phyloP scores from a whole-genome alignment of 805 yeast species.

The Yarrowia sp. region DNA sequence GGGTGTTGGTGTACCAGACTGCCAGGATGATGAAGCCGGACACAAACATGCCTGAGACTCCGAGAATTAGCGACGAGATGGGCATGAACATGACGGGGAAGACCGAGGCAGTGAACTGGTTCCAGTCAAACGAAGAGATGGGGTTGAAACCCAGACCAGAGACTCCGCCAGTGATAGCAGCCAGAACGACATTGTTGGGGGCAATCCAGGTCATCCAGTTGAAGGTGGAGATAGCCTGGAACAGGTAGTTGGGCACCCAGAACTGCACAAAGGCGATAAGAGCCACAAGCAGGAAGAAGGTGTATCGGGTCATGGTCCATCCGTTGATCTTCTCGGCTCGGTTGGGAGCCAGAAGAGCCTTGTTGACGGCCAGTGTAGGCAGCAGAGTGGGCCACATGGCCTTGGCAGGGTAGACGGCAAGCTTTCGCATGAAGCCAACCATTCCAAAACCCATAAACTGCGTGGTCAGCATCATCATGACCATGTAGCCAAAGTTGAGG shows the following conservation, averaged over 20 bases:
- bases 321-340: conserved; percentile 59
- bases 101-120: conserved; percentile 61
- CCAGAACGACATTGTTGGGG: conserved; percentile 59
- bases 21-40: conserved; percentile 57
- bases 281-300: conserved; percentile 57
- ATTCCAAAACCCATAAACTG: conserved; percentile 72
- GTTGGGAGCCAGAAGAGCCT: conserved; percentile 51
- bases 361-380: conserved; percentile 54
- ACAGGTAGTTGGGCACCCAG: conserved; percentile 70
- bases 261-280: conserved; percentile 59
- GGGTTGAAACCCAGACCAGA: conserved; percentile 63
- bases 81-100: conserved; percentile 55
- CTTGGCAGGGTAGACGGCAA: conserved; percentile 60
- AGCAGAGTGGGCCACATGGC: conserved; percentile 63
- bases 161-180: conserved; percentile 58
- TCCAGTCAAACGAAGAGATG: conserved; percentile 63
- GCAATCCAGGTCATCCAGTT: conserved; percentile 68
- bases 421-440: conserved; percentile 68
- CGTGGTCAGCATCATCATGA: conserved; percentile 60
- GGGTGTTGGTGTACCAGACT: conserved; percentile 60
- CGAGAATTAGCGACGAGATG: conserved; percentile 54
- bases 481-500: conserved; percentile 59
- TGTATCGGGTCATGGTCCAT: conserved; percentile 63
- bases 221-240: conserved; percentile 59
- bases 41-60: conserved; percentile 53